Evolutionary conservation across 805 yeast species (phyloP).

Genomic region (Candida multigemmis): DNA sequence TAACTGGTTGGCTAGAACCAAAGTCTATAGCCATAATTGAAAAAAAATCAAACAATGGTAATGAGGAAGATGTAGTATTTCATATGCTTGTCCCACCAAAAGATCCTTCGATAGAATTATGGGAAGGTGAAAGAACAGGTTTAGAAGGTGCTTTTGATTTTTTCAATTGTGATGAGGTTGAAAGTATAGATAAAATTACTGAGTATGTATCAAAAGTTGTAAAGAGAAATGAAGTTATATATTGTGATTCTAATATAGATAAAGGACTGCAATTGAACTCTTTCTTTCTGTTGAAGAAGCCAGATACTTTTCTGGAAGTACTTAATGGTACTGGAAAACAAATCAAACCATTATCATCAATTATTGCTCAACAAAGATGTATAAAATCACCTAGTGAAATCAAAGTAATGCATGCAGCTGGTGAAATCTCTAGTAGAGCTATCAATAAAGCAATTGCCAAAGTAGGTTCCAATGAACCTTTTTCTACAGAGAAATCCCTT

Average conservation of each 20-base stretch:
- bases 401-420: conserved; percentile 71
- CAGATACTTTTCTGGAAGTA: no score
- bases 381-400: conserved; percentile 74
- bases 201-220: conserved; percentile 39
- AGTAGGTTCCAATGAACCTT: conserved; percentile 32
- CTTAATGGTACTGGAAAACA: conserved; percentile 17
- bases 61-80: conserved; percentile 41
- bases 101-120: conserved; percentile 67
- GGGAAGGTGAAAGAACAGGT: conserved; percentile 96
- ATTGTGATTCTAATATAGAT: no score
- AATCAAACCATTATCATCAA: conserved; percentile 32
- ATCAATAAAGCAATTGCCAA: conserved; percentile 74
- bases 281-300: no score
- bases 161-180: conserved; percentile 80
- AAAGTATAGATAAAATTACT: conserved; percentile 36
- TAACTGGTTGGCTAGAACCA: conserved; percentile 92
- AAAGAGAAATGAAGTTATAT: conserved; percentile 40
- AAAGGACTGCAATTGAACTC: no score
- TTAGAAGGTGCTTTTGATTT: conserved; percentile 69
- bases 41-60: conserved; percentile 41
- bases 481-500: conserved; percentile 67
- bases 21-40: conserved; percentile 64
- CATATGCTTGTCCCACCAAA: conserved; percentile 85
- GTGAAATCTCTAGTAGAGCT: conserved; percentile 73
- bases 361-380: conserved; percentile 45